These are phyloP conservation scores for Colletotrichum sp. DNA, from an alignment of 2,329 filamentous ascomycete genomes.

Conservation along the genomic window DNA sequence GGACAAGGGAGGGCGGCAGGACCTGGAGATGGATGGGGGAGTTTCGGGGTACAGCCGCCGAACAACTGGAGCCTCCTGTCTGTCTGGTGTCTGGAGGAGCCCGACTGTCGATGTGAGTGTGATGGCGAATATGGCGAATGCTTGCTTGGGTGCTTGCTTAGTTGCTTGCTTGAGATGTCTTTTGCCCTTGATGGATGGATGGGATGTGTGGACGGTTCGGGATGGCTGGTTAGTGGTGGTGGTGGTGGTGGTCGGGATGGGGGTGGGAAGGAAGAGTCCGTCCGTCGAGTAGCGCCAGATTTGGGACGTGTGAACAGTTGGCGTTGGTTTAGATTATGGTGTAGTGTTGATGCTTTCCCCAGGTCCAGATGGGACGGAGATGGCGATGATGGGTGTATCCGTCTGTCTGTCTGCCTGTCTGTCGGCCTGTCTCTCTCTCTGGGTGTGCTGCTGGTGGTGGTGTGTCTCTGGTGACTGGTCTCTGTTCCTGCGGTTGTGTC, in stretches of 20 bases:
- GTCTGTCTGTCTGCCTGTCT: neutral
- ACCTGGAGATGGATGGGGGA: neutral
- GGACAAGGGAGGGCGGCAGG: neutral
- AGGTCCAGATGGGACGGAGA: neutral
- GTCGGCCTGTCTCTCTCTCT: neutral
- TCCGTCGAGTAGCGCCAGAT: neutral
- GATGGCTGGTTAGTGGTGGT: neutral
- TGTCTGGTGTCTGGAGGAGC: neutral
- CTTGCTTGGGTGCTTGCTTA: neutral
- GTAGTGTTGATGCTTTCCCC: neutral
- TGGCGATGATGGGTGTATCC: neutral
- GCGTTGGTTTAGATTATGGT: neutral
- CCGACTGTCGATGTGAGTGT: neutral
- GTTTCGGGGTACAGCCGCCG: conserved; percentile 10
- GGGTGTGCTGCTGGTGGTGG: neutral
- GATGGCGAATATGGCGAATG: neutral
- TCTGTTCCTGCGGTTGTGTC: neutral
- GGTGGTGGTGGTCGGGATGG: neutral
- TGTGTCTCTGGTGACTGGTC: neutral
- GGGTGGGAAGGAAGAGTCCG: neutral
- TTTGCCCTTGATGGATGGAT: neutral
- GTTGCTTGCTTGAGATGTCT: neutral
- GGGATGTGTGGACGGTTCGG: neutral
- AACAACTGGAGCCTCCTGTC: neutral
- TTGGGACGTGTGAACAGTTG: neutral